These are phyloP conservation scores for Amesomyces nigricolor DNA, from an alignment of 2,329 filamentous ascomycete genomes.

Conservation along the genomic window DNA sequence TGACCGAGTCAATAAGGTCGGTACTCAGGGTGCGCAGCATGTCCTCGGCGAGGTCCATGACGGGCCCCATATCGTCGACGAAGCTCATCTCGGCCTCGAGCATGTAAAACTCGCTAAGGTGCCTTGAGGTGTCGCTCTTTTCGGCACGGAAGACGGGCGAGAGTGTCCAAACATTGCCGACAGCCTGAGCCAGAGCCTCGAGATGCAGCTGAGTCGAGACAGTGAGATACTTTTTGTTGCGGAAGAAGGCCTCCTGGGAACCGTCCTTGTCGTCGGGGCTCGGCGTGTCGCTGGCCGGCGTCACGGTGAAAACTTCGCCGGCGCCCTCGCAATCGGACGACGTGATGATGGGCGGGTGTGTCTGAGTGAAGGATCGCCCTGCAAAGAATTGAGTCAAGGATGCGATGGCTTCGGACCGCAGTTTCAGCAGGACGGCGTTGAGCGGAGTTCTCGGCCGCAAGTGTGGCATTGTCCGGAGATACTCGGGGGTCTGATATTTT, in stretches of 20 bases:
- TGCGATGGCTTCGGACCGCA: constrained; percentile 75
- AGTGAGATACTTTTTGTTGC: constrained; percentile 83
- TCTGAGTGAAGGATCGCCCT: constrained; percentile 66
- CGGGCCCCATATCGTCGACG: constrained; percentile 57
- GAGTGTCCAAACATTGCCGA: constrained; percentile 88
- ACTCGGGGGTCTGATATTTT: constrained; percentile 89
- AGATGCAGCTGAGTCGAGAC: constrained; percentile 93
- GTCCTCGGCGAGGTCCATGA: constrained; percentile 77
- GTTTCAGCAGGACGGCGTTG: constrained; percentile 72
- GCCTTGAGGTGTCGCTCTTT: constrained; percentile 84
- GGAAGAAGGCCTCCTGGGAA: constrained; percentile 63
- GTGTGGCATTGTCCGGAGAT: constrained; percentile 81
- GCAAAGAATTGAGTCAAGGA: constrained; percentile 72
- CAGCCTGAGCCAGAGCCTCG: constrained; percentile 81
- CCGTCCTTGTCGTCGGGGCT: constrained; percentile 31
- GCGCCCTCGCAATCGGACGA: constrained; percentile 97
- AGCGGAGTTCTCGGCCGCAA: constrained; percentile 75
- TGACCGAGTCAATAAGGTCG: constrained; percentile 37
- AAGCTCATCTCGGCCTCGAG: constrained; percentile 88
- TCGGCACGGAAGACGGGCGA: constrained; percentile 93
- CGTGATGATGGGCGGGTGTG: constrained; percentile 89
- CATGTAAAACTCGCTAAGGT: constrained; percentile 99
- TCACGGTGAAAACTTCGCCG: constrained; percentile 81
- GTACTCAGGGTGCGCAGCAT: constrained; percentile 57
- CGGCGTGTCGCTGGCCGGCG: constrained; percentile 34